These are phyloP conservation scores for Tieghemostelium lacteum DNA, from an alignment of 78 protist genomes.

Conservation along the genomic window DNA sequence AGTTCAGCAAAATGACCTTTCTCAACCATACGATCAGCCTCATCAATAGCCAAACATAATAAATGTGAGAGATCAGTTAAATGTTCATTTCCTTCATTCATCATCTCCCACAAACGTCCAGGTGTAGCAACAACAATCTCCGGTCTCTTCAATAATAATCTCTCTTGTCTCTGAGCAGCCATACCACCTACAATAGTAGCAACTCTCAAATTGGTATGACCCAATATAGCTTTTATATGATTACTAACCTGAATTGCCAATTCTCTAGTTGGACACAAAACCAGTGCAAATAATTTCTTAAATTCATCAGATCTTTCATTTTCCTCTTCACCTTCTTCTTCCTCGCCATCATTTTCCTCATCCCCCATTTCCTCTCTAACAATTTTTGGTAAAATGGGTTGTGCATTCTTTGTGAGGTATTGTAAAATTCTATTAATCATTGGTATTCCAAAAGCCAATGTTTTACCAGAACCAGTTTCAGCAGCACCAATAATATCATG, in stretches of 20 bases:
- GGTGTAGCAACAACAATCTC: constrained; percentile 91
- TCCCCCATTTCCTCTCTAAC: neutral
- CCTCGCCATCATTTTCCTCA: neutral
- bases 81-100: constrained; percentile 49
- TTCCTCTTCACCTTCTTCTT: neutral
- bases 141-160: constrained; percentile 79
- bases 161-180: constrained; percentile 81
- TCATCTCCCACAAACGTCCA: constrained; percentile 90
- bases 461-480: constrained; percentile 92
- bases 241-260: constrained; percentile 74
- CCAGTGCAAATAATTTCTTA: constrained; percentile 39
- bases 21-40: constrained; percentile 91
- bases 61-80: constrained; percentile 40
- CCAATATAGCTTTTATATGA: constrained; percentile 70
- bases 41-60: constrained; percentile 86
- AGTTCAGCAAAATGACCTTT: constrained; percentile 86
- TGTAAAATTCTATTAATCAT: constrained; percentile 72
- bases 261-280: constrained; percentile 82
- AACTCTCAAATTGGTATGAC: constrained; percentile 53
- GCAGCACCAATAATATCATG: constrained; percentile 86
- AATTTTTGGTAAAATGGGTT: neutral
- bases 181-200: constrained; percentile 89
- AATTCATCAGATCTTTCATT: neutral
- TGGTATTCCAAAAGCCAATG: constrained; percentile 93
- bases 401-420: constrained; percentile 23